Evolutionary conservation across 441 rosid species (phyloP), one percentile per base, ranked within the genome.

Genomic region (Adansonia rubrostipa): DNA sequence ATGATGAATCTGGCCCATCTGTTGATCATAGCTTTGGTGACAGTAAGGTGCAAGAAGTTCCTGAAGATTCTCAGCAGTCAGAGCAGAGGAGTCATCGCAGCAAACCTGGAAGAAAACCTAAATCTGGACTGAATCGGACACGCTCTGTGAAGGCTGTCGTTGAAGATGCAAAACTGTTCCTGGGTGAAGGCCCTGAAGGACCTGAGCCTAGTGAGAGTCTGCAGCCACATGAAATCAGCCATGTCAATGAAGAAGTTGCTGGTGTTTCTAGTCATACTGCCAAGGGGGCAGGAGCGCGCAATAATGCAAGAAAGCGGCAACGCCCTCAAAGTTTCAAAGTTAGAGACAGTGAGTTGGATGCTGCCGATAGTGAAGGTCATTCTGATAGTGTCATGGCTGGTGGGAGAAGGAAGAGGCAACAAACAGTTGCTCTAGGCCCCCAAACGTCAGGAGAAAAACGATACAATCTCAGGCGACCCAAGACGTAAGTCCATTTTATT

Each of bases 391-490:
- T 88, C 70, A 81, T 90, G 63, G 78, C 87, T 72, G 88, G 89
- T 83, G 92, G 90, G 74, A 89, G 84, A 68, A 88, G 87, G 92
- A 93, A 90, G 86, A 87, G 86, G 81, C 88, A 77, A 76, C 95
- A 87, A 77, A 83, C 75, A 45, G 84, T 78, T 57, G 80, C 86
- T 78, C 81, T 85, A 6, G 86, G 75, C 22, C 60, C 74, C 33
- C 88, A 76, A 80, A 83, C 90, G 61, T 90, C 92, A 9, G 92
- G 86, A 14, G 89, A 87, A 83, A 90, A 75, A 71, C 89, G 97
- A 78, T 96, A 93, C 86, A 90, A 92, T 86, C 97, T 96, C 72
- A 87, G 98, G 81, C 88, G 90, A 40, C 87, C 86, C 73, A 90
- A 84, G 86, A 84, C 54, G 98, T 96, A 89, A 90, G 94, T 79